These are phyloP conservation scores for Neurospora cerealis DNA, from an alignment of 495 filamentous ascomycete species.

Conservation along the genomic window DNA sequence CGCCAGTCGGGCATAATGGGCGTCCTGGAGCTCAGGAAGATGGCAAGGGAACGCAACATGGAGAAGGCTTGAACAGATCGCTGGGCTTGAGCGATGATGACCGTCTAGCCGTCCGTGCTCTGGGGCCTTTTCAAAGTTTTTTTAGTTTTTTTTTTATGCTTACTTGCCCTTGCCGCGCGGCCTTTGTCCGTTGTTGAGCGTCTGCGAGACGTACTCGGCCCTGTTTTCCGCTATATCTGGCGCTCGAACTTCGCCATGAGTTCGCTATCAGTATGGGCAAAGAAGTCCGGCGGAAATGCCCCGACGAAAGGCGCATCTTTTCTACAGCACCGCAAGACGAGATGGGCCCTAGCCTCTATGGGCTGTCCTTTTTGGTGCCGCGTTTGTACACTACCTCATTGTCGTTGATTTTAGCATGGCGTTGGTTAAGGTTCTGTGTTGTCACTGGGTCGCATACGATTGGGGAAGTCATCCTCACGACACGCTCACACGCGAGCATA, in stretches of 20 bases:
- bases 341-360: not conserved
- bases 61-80: slow-evolving; percentile 5
- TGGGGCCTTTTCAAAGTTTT: not conserved
- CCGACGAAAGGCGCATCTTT: not conserved
- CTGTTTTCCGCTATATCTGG: not conserved
- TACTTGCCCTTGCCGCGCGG: not conserved
- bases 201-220: not conserved
- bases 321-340: not conserved
- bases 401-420: slow-evolving; percentile 1
- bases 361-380: not conserved
- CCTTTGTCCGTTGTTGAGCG: not conserved
- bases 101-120: not conserved
- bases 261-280: not conserved
- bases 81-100: not conserved
- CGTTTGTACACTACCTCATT: not conserved
- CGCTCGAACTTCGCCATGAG: too few species aligned
- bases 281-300: not conserved
- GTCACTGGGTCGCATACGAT: not conserved
- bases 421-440: not conserved
- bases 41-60: slow-evolving; percentile 18
- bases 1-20: slow-evolving; percentile 70
- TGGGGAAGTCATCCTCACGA: not conserved
- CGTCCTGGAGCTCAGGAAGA: slow-evolving; percentile 74
- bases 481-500: not conserved
- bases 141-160: not conserved